These are phyloP conservation scores for Curvularia sp. DNA, from an alignment of 2,329 filamentous ascomycete genomes.

Conservation along the genomic window DNA sequence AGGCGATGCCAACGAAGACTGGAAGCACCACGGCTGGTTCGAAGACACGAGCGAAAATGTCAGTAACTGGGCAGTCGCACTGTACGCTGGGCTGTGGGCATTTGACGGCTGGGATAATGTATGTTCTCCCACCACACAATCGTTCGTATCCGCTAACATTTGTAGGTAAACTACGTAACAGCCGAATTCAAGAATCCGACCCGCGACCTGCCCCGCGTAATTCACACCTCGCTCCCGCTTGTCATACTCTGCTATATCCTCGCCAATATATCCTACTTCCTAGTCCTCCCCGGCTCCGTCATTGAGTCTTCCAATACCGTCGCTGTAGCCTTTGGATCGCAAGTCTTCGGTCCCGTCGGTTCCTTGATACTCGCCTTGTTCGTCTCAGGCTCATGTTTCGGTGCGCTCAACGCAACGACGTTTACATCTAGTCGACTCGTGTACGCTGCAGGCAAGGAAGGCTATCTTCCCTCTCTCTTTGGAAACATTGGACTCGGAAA, in stretches of 20 bases:
- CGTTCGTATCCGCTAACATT: constrained; percentile 25
- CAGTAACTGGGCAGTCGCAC: constrained; percentile 88
- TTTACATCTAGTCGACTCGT: constrained; percentile 93
- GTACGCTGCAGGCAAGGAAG: constrained; percentile 94
- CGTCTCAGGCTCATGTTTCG: constrained; percentile 91
- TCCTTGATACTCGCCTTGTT: constrained; percentile 85
- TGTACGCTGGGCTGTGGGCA: constrained; percentile 96
- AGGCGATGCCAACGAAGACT: constrained; percentile 78
- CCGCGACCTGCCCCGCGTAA: constrained; percentile 89
- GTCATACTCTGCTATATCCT: constrained; percentile 91
- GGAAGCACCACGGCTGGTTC: constrained; percentile 90
- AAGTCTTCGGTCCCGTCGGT: constrained; percentile 86
- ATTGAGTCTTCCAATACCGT: constrained; percentile 93
- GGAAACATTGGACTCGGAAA: constrained; percentile 77
- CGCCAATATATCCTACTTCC: constrained; percentile 91
- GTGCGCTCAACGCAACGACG: constrained; percentile 89
- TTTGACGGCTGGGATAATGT: constrained; percentile 99
- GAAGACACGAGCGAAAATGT: constrained; percentile 80
- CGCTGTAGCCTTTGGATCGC: constrained; percentile 89
- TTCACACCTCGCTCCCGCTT: constrained; percentile 94
- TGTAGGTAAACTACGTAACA: constrained; percentile 92
- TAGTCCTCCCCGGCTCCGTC: constrained; percentile 80
- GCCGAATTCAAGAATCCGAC: constrained; percentile 93
- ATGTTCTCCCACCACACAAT: constrained; percentile 46
- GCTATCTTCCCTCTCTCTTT: constrained; percentile 85